A percentile compares a stretch with the other conserved stretches of the same genome.
These are phyloP conservation scores for Neofusicoccum parvum DNA, from an alignment of 2,329 filamentous ascomycete species.

Conservation along the genomic window DNA sequence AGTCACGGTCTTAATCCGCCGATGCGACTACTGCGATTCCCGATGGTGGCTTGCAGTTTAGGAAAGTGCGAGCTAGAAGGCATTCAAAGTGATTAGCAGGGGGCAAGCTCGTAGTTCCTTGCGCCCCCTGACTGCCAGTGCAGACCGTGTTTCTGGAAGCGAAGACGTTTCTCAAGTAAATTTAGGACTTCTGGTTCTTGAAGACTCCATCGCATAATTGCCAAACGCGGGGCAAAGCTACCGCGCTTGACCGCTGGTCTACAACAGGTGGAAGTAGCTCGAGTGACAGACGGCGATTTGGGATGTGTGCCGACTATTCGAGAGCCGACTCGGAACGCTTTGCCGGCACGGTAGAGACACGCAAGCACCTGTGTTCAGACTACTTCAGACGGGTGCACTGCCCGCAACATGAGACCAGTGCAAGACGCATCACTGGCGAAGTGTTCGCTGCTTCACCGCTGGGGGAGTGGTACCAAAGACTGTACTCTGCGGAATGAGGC, in stretches of 20 bases:
- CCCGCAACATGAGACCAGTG: no score
- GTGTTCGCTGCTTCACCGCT: not conserved
- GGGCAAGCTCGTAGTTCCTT: not conserved
- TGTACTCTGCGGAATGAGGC: not conserved
- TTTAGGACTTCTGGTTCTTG: not conserved
- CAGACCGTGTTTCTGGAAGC: not conserved
- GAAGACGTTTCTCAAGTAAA: not conserved
- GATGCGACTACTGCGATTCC: not conserved
- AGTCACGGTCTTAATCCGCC: not conserved
- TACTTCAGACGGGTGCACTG: no score
- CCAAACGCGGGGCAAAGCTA: not conserved
- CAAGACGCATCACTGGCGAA: no score
- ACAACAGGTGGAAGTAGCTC: no score
- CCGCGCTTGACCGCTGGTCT: not conserved
- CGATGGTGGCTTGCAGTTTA: not conserved
- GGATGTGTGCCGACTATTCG: no score
- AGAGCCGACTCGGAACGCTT: no score
- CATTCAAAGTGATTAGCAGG: not conserved
- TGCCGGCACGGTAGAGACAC: no score
- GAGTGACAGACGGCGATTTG: no score
- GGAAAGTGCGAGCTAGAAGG: not conserved
- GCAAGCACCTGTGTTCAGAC: no score
- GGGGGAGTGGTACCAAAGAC: not conserved
- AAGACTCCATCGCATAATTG: no score
- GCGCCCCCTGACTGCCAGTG: not conserved